Conservation (phyloP, 345 rosid genomes). For the Bruguiera sexangula region DNA sequence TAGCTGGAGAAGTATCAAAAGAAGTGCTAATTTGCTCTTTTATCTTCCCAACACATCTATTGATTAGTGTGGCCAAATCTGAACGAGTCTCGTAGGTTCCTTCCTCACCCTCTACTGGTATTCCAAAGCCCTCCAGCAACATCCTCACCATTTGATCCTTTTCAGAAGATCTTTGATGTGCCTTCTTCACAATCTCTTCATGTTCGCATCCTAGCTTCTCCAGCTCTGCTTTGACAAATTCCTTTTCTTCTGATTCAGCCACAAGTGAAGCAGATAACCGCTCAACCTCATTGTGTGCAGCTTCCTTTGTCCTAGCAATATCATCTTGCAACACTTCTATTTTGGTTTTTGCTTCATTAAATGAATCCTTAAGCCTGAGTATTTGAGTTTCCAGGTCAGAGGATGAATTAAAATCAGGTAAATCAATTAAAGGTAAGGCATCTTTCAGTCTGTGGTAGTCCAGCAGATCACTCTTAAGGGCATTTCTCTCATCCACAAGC, state of each 20-base stretch:
- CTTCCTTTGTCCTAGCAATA: conserved; percentile 40
- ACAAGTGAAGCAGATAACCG: conserved; percentile 53
- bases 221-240: conserved; percentile 43
- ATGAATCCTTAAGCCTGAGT: conserved; percentile 66
- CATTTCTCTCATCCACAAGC: conserved; percentile 64
- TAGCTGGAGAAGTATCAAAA: conserved; percentile 31
- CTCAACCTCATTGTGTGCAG: conserved; percentile 47
- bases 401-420: conserved; percentile 52
- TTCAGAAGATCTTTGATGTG: conserved; percentile 40
- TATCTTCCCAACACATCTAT: conserved; percentile 55
- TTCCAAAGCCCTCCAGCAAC: conserved; percentile 60
- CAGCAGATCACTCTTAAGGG: conserved; percentile 38
- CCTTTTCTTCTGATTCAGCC: conserved; percentile 62
- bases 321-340: conserved; percentile 46
- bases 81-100: conserved; percentile 26
- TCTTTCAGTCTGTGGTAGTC: conserved; percentile 62
- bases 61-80: conserved; percentile 40
- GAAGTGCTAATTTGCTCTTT: conserved; percentile 39
- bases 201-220: conserved; percentile 37
- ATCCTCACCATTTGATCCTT: conserved; percentile 53
- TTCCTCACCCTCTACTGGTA: conserved; percentile 34
- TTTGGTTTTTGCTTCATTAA: conserved; percentile 48
- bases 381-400: conserved; percentile 58
- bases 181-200: conserved; percentile 43
- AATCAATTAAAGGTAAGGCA: conserved; percentile 45